These are phyloP conservation scores for Pestalotiopsis sp. DNA, from an alignment of 2,329 filamentous ascomycete species.

Conservation along the genomic window DNA sequence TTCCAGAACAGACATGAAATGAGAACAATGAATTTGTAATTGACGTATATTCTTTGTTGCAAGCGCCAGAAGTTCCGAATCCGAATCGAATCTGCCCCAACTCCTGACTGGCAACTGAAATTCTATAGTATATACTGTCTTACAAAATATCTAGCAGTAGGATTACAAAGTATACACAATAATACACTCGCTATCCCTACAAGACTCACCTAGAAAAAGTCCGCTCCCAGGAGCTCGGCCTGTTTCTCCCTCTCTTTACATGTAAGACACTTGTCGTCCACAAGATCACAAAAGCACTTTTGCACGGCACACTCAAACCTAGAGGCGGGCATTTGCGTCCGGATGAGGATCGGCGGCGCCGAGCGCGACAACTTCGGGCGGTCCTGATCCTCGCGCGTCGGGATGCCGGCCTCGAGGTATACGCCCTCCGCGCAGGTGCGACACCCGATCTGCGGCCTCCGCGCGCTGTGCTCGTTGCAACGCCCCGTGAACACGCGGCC, in stretches of 20 bases:
- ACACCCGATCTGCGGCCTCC: background rate
- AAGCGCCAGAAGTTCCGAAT: too few relatives aligned
- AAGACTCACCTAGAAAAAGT: background rate
- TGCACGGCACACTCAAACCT: background rate
- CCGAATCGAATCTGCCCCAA: too few relatives aligned
- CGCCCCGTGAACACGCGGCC: background rate
- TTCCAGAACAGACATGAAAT: too few relatives aligned
- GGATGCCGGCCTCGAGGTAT: background rate
- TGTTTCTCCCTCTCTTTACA: constrained; percentile 7
- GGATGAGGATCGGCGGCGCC: background rate
- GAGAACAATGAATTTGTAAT: too few relatives aligned
- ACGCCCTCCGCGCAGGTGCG: background rate
- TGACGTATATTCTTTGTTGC: too few relatives aligned
- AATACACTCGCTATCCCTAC: background rate
- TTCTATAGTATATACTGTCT: too few relatives aligned
- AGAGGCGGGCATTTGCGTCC: background rate
- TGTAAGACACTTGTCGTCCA: background rate
- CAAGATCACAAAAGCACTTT: background rate
- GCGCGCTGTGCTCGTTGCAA: background rate
- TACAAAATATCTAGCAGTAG: too few relatives aligned
- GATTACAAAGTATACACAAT: too few relatives aligned
- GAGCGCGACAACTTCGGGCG: background rate
- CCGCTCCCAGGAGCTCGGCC: background rate
- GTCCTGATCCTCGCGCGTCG: background rate
- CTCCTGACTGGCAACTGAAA: background rate